A percentile compares a stretch with the other conserved stretches of the same genome.
phyloP scores from a whole-genome alignment of 495 filamentous ascomycete species.

The Penicillium canariense region DNA sequence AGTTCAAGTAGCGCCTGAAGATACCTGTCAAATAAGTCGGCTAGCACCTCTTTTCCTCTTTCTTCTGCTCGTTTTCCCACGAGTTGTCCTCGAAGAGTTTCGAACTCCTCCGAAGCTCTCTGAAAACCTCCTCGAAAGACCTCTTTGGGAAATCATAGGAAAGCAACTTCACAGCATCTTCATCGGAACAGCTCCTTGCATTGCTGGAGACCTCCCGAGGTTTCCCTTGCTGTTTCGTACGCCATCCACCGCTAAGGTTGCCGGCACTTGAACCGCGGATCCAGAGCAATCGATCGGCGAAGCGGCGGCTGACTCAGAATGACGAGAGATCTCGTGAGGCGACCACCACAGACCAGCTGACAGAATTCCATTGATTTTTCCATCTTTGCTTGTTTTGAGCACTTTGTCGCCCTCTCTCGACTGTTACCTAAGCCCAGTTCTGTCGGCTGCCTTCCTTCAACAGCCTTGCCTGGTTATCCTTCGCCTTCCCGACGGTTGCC shows the following conservation, averaged over 20 bases:
- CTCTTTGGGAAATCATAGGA: background rate
- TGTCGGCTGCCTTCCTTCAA: background rate
- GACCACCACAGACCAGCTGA: conserved; percentile 1
- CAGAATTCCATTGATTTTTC: background rate
- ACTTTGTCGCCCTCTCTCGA: background rate
- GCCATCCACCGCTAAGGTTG: background rate
- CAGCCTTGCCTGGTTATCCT: background rate
- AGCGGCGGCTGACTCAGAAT: conserved; percentile 22
- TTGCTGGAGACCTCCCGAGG: background rate
- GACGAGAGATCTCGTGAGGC: conserved; percentile 3
- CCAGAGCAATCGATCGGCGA: background rate
- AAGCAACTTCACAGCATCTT: background rate
- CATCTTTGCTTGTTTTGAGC: background rate
- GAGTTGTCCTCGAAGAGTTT: background rate
- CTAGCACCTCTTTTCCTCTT: background rate
- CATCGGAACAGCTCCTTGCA: background rate
- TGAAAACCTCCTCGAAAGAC: background rate
- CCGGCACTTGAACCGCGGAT: background rate
- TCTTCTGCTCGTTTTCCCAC: background rate
- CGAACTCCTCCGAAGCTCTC: background rate
- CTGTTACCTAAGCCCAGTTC: background rate
- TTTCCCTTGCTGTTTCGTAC: background rate
- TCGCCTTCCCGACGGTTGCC: background rate
- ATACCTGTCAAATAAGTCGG: background rate
- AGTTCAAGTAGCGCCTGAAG: background rate